Conservation (phyloP, 441 rosid species). For the Gossypium schwendimanii region DNA sequence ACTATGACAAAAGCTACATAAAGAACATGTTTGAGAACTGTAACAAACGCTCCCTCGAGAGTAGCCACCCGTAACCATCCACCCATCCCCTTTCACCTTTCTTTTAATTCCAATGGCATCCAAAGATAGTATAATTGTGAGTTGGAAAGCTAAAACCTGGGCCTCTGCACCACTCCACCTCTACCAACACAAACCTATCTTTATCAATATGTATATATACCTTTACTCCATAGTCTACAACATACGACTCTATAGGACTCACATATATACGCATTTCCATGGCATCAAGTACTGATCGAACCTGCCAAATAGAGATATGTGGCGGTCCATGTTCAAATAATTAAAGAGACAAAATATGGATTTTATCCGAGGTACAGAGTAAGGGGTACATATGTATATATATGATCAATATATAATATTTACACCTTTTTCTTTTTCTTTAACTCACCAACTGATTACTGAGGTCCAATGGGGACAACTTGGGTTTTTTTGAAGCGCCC, state of each 20-base stretch:
- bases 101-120: slow-evolving; percentile 38
- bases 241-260: neutral
- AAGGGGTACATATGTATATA: neutral
- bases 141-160: slow-evolving; percentile 39
- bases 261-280: neutral
- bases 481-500: slow-evolving; percentile 7
- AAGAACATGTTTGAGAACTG: slow-evolving; percentile 26
- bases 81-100: slow-evolving; percentile 22
- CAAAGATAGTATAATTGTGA: slow-evolving; percentile 29
- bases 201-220: neutral
- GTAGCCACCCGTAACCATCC: slow-evolving; percentile 18
- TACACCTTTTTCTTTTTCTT: neutral
- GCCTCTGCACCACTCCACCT: neutral
- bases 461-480: slow-evolving; percentile 24
- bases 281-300: neutral
- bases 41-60: slow-evolving; percentile 50
- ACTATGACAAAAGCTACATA: slow-evolving; percentile 24
- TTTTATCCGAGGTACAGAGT: neutral
- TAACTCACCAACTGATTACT: neutral
- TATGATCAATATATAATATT: neutral
- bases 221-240: neutral
- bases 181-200: slow-evolving; percentile 10
- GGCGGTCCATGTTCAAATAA: neutral
- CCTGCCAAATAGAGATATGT: neutral
- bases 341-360: neutral